Evolutionary conservation across 2,329 filamentous ascomycete species (phyloP), one percentile per base, ranked within the genome.

Genomic region (Lachnellula subtilissima): DNA sequence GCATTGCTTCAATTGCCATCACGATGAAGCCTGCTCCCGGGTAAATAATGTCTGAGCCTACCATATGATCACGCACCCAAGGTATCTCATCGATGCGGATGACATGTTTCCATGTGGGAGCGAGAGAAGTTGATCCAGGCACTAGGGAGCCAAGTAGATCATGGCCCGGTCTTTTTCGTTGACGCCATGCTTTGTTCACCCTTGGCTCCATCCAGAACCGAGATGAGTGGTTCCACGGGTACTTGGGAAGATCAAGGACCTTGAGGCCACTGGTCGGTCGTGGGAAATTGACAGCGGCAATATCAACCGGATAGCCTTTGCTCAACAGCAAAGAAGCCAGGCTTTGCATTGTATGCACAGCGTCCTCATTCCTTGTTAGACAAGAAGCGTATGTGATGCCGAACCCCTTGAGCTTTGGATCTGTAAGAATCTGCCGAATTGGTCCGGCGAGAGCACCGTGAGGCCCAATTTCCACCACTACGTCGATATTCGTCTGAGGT

Each of bases 201-300:
- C 78, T 74, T 2, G 78, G 78, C 56, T 83, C 79, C 57, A 77
- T 72, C 79, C 80, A 83, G 63, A 80, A 80, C 0, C 64, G 68
- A 28, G 73, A 76, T 17, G 68, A 66, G 55, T 82, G 79, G 28
- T 82, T 78, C 78, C 79, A 83, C 1, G 76, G 72, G 57, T 83
- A 83, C 2, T 73, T 70, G 2, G 79, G 78, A n/a, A 83, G 64
- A 53, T 79, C 72, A 82, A 61, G 7, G 58, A 35, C 15, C 45
- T 39, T n/a, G 47, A 52, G 25, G 48, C 25, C 15, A 48, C 32
- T 46, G 54, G 43, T 19, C 51, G 42, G 19, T 46, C 19, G 19
- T 19, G 35, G 35, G 35, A 14, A 37, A 37, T 37, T 37, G 14
- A 37, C 35, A 37, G 35, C 8, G 3, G 14, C 8, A 9, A 37